phyloP scores from a whole-genome alignment of 495 filamentous ascomycete species.

The Trichoderma virens region DNA sequence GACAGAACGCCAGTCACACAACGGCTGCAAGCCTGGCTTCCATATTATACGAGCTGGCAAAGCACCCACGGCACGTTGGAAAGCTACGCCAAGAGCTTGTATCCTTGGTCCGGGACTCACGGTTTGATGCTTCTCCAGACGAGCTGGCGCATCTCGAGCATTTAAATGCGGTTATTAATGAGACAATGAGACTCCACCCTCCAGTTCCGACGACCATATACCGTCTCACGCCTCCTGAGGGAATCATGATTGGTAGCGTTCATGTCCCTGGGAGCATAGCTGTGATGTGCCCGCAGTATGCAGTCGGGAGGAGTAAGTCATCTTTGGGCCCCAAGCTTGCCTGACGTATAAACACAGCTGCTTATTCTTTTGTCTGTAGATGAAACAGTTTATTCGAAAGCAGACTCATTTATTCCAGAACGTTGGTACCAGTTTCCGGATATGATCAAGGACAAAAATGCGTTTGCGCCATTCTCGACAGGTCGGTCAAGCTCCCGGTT shows the following conservation, averaged over 20 bases:
- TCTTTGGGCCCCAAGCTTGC: not conserved
- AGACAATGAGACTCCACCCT: conserved; percentile 39
- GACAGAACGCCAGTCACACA: conserved; percentile 28
- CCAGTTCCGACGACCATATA: conserved; percentile 26
- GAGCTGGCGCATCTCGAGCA: conserved; percentile 11
- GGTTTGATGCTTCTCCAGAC: not conserved
- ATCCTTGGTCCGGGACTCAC: not conserved
- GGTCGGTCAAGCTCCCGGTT: conserved; percentile 14
- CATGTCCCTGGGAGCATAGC: conserved; percentile 28
- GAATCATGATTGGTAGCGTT: conserved; percentile 30
- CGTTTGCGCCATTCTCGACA: conserved; percentile 25
- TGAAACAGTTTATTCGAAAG: conserved; percentile 4
- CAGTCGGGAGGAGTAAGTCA: not conserved
- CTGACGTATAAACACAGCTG: not conserved
- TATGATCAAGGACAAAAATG: conserved; percentile 23
- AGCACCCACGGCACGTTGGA: conserved; percentile 19
- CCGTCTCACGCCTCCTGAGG: conserved; percentile 30
- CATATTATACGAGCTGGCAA: conserved; percentile 30
- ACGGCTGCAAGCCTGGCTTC: conserved; percentile 25
- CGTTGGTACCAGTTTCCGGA: conserved; percentile 30
- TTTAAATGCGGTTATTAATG: conserved; percentile 33
- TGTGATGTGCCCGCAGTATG: not conserved
- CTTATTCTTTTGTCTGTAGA: not conserved
- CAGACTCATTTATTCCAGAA: conserved; percentile 28
- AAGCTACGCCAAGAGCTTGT: conserved; percentile 27